Evolutionary conservation across 1,139 yeast species (phyloP), one percentile per base, ranked within the genome.

Genomic region (Trichomonascaceae sp.): DNA sequence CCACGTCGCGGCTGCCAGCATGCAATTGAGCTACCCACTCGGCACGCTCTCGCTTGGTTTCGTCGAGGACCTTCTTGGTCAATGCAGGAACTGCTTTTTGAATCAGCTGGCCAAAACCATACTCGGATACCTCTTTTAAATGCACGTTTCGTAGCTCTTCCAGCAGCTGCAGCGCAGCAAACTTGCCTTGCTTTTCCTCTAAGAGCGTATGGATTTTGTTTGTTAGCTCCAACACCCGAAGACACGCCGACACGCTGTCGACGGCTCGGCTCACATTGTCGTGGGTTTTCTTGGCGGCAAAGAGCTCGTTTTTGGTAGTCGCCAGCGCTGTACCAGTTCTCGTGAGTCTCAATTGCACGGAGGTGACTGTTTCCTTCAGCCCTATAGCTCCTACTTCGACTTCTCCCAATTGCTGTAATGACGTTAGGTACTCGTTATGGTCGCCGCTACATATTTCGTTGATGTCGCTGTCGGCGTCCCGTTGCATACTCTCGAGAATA

Each of bases 201-300:
- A 85, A 78, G 51, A 85, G 62, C 33, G 81, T 92, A 51, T 84
- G 85, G 35, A 85, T 82, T 48, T 76, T 79, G 54, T 85, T 87
- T 17, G 94, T 80, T 46, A 79, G 69, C 50, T 87, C 94, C 40
- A 89, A 64, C 8, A 87, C 89, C 44, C 79, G 87, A 23, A 87
- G 64, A 47, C 94, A 80, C 38, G 77, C 54, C 14, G 51, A 44
- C 5, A 62, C 57, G 1, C 64, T 59, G 18, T 51, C 52, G 17
- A 58, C 50, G 2, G 64, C 56, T 13, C 48, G 40, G 30, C 50
- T 58, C 22, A 63, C 47, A 39, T 60, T 62, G 16, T 35, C 34
- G 6, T 50, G 44, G 4, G 50, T 50, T 9, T 45, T 40, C 25
- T 51, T 45, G 4, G 54, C 44, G 16, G 53, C 57, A 13, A 52